A percentile compares a stretch with the other conserved stretches of the same genome.
phyloP scores from a whole-genome alignment of 148 eudicot genomes.

The Rhododendron williamsianum region DNA sequence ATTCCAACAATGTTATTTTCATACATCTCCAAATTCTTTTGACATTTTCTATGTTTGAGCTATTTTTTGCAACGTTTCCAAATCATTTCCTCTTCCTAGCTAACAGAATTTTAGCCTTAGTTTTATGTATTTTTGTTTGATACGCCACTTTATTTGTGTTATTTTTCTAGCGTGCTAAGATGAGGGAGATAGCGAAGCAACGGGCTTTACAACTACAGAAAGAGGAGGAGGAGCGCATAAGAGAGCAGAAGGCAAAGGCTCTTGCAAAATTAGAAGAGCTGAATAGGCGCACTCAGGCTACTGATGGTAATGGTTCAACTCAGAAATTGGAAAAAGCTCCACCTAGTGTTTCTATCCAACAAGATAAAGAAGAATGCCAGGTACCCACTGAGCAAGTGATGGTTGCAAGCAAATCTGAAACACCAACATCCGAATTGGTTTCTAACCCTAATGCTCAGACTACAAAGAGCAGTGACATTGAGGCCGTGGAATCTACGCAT shows the following conservation, averaged over 20 bases:
- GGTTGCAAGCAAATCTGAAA: conserved; percentile 21
- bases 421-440: conserved; percentile 21
- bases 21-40: background rate
- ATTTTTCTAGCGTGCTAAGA: conserved; percentile 62
- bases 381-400: conserved; percentile 24
- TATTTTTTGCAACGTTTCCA: background rate
- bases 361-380: conserved; percentile 35
- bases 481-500: conserved; percentile 25
- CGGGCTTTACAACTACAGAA: conserved; percentile 70
- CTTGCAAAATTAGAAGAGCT: conserved; percentile 86
- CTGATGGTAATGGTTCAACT: conserved; percentile 39
- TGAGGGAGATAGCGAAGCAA: conserved; percentile 80
- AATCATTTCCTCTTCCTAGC: background rate
- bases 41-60: background rate
- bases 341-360: conserved; percentile 20
- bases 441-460: conserved; percentile 18
- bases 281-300: conserved; percentile 56
- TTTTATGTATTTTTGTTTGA: background rate
- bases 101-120: background rate
- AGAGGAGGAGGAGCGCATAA: conserved; percentile 88
- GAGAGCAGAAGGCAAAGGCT: conserved; percentile 95
- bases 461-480: conserved; percentile 17
- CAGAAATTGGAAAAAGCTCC: conserved; percentile 35
- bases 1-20: background rate
- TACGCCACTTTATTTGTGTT: conserved; percentile 10